A percentile compares a stretch with the other conserved stretches of the same genome.
phyloP scores from a whole-genome alignment of 225 moss, liverwort and hornwort genomes.

The Sphagnum tenellum region DNA sequence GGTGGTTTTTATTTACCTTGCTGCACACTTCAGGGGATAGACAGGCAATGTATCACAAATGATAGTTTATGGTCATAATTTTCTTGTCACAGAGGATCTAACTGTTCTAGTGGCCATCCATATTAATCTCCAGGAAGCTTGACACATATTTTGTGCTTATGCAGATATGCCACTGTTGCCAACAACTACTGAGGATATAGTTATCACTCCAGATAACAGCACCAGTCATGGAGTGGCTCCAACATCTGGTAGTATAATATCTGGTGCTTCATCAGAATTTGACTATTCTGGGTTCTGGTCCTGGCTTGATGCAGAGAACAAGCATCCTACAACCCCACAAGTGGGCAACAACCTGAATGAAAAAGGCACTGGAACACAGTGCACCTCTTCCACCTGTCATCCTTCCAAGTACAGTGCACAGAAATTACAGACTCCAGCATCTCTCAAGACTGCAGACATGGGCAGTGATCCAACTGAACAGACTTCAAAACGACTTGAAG shows the following conservation, averaged over 20 bases:
- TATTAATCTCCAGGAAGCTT: not conserved
- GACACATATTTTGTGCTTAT: too few relatives aligned
- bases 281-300: too few relatives aligned
- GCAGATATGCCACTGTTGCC: too few relatives aligned
- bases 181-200: too few relatives aligned
- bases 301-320: too few relatives aligned
- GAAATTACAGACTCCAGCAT: constrained; percentile 16
- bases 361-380: constrained; percentile 8
- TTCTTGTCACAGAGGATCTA: too few relatives aligned
- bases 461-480: constrained; percentile 9
- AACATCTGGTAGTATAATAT: too few relatives aligned
- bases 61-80: too few relatives aligned
- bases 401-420: constrained; percentile 19
- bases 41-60: too few relatives aligned
- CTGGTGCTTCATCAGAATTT: too few relatives aligned
- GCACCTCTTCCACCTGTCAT: constrained; percentile 9
- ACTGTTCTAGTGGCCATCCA: not conserved
- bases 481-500: constrained; percentile 9
- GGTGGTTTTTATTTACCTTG: constrained; percentile 4
- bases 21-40: constrained; percentile 10
- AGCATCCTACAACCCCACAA: constrained; percentile 7
- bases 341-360: constrained; percentile 1
- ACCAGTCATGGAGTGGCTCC: too few relatives aligned
- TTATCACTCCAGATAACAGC: too few relatives aligned
- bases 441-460: constrained; percentile 4